Evolutionary conservation across 202 grass and related monocot species (phyloP), one percentile per base, ranked within the genome.

Genomic region (Thinopyrum obtusiflorum): DNA sequence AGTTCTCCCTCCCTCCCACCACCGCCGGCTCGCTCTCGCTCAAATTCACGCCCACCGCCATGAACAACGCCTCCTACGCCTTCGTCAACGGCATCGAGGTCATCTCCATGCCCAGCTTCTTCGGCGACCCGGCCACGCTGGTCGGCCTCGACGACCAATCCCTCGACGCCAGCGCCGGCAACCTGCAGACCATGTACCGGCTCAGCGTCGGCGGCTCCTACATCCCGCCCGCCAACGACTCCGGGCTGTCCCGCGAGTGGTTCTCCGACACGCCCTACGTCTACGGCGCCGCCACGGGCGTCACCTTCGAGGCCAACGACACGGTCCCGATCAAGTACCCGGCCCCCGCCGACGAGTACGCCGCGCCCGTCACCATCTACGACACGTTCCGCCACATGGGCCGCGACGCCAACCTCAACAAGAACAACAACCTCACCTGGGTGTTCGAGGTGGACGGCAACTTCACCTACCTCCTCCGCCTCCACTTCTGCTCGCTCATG

Each of bases 11-110:
- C 23, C 89, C 89, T 0, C 77, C 83, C 3, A 33, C 76, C 12
- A 57, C 51, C 1, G 68, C 71, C 32, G 95, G 89, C 35, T 69
- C 77, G 4, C 64, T 98, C 31, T 88, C 87, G 10, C 89, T 95
- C 24, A 95, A 89, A 17, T 98, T 98, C 87, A 90, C 73, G 6
- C 92, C 95, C 3, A 86, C 91, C 0, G 92, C 85, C 7, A 83
- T 91, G 83, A 81, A 93, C 37, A 90, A 95, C 5, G 91, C 85
- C 11, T 98, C 95, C n/a, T 98, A 91, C 65, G 95, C 95, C 20
- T 98, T 95, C 80, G 51, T 98, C 47, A 98, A 95, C 0, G 95
- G 95, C 57, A 98, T 95, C 29, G 92, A 98, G 95, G 78, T 98
- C 76, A 37, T 93, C 63, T 98, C 95, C n/a, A 98, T 95, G 95